Conservation (phyloP, 2,329 filamentous ascomycete species). For the Conoideocrella luteorostrata region DNA sequence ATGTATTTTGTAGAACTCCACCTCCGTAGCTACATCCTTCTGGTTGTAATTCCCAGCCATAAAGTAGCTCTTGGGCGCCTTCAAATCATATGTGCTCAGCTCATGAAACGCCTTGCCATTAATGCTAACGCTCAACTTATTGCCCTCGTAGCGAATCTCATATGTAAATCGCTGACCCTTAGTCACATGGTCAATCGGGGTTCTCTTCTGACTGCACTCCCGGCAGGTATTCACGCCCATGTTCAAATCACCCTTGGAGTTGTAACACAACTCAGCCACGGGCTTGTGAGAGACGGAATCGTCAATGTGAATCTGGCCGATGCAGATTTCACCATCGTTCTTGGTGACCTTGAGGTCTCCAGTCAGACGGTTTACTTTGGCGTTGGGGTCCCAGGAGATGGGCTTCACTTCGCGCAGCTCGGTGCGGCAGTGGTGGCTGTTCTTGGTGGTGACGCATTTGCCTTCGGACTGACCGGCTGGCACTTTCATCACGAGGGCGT, state of each 20-base stretch:
- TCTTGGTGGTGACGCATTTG: constrained; percentile 20
- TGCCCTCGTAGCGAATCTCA: too few relatives aligned
- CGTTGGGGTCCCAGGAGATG: constrained; percentile 13
- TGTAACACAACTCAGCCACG: constrained; percentile 33
- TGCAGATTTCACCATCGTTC: constrained; percentile 28
- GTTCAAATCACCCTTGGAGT: constrained; percentile 23
- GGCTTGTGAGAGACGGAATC: constrained; percentile 30
- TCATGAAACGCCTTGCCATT: too few relatives aligned
- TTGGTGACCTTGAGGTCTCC: constrained; percentile 23
- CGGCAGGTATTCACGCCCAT: constrained; percentile 31
- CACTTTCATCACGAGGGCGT: constrained; percentile 2
- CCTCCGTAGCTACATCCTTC: too few relatives aligned
- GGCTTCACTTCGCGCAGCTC: constrained; percentile 32
- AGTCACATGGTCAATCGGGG: constrained; percentile 25
- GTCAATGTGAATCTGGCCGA: constrained; percentile 34
- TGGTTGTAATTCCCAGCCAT: too few relatives aligned
- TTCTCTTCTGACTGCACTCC: constrained; percentile 23
- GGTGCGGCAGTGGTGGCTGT: constrained; percentile 35
- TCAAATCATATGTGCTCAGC: too few relatives aligned
- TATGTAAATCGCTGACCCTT: too few relatives aligned
- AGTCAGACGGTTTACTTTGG: constrained; percentile 5
- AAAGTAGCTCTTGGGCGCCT: too few relatives aligned
- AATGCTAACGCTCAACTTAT: too few relatives aligned
- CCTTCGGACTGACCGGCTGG: not conserved
- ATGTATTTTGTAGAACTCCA: too few relatives aligned